Conservation (phyloP, 2,329 filamentous ascomycete species). For the Fusarium sp. region DNA sequence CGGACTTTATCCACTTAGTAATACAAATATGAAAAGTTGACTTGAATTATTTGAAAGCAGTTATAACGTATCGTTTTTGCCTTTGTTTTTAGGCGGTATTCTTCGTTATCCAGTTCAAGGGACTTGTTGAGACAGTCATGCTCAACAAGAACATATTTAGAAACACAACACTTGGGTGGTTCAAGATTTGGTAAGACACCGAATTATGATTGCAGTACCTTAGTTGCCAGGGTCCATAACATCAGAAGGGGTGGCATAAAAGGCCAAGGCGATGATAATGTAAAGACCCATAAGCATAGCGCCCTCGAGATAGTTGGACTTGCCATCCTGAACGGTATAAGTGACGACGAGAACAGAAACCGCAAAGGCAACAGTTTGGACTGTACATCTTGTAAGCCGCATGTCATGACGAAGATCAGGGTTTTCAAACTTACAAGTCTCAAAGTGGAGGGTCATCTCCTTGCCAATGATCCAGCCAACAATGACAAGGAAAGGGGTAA, state of each 20-base stretch:
- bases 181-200: not conserved
- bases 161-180: constrained; percentile 10
- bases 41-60: constrained; percentile 26
- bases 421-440: constrained; percentile 63
- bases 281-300: constrained; percentile 74
- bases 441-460: constrained; percentile 84
- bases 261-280: constrained; percentile 72
- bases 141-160: constrained; percentile 4
- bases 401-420: not conserved
- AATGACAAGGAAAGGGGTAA: constrained; percentile 85
- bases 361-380: constrained; percentile 84
- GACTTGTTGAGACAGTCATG: constrained; percentile 3
- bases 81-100: not conserved
- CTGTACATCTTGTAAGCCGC: constrained; percentile 52
- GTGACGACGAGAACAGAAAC: constrained; percentile 82
- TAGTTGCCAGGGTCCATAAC: constrained; percentile 58
- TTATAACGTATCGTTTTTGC: constrained; percentile 10
- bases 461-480: constrained; percentile 82
- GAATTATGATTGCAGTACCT: not conserved
- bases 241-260: constrained; percentile 68
- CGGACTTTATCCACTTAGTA: constrained; percentile 36
- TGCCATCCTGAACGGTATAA: constrained; percentile 84
- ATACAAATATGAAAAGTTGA: constrained; percentile 45
- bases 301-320: constrained; percentile 87
- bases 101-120: not conserved